Conservation (phyloP, 768 basidiomycete genomes). For the Gymnopilus junonius region DNA sequence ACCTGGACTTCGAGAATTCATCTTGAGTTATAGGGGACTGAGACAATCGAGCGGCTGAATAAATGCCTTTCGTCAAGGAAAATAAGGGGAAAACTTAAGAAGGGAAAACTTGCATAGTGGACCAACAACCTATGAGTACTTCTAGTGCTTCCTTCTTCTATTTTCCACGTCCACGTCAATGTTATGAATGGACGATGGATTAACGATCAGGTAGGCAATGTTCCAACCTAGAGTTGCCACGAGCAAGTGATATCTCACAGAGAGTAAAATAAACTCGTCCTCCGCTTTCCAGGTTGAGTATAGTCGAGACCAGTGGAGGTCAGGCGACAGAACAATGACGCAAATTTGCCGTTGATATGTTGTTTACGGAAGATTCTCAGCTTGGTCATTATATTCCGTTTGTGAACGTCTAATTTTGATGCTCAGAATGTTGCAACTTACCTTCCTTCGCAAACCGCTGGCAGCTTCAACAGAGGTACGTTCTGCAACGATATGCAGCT, state of each 20-base stretch:
- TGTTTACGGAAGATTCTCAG: constrained; percentile 1
- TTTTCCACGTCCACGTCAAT: constrained; percentile 8
- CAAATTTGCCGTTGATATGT: not conserved
- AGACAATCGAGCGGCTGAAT: not conserved
- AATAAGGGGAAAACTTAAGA: not conserved
- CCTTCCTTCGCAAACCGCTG: not conserved
- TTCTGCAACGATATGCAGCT: no score
- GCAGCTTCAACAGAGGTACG: not conserved
- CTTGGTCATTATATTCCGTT: not conserved
- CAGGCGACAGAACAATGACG: not conserved
- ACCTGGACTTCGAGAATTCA: not conserved
- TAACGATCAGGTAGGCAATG: not conserved
- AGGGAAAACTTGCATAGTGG: not conserved
- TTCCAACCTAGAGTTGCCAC: not conserved
- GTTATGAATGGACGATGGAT: not conserved
- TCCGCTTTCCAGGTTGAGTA: constrained; percentile 5
- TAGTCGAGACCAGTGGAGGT: constrained; percentile 5
- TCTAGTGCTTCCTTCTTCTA: not conserved
- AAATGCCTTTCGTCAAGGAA: not conserved
- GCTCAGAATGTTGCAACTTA: not conserved
- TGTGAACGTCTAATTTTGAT: not conserved
- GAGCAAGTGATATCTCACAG: not conserved
- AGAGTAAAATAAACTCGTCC: not conserved
- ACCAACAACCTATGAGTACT: constrained; percentile 15
- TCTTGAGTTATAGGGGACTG: not conserved